These are phyloP conservation scores for Fusarium gaditjirri DNA, from an alignment of 2,329 filamentous ascomycete genomes.

Conservation along the genomic window DNA sequence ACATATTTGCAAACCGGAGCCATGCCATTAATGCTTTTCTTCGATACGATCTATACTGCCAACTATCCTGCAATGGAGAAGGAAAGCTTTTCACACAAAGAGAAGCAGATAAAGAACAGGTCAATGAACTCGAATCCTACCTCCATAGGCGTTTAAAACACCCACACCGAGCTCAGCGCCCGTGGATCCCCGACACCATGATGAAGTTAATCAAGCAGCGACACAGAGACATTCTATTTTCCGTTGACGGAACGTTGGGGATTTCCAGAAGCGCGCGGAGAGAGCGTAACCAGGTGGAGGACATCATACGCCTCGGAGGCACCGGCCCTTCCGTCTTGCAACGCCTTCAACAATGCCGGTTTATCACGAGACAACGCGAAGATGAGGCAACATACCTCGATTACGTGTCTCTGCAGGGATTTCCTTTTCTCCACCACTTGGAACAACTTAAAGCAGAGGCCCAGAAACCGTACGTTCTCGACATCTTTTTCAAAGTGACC, in stretches of 20 bases:
- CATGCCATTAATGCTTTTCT: neutral
- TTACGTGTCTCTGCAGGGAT: neutral
- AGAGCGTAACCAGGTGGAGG: neutral
- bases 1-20: neutral
- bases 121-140: neutral
- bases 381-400: neutral
- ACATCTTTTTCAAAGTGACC: neutral
- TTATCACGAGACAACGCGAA: fast-evolving
- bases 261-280: neutral
- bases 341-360: neutral
- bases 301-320: neutral
- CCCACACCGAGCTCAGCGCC: neutral
- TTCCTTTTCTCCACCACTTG: fast-evolving
- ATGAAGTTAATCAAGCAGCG: neutral
- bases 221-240: fast-evolving
- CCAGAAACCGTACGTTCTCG: neutral
- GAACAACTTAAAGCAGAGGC: neutral
- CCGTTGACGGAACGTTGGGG: neutral
- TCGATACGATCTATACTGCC: neutral
- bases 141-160: neutral
- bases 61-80: neutral
- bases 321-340: neutral
- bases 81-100: neutral
- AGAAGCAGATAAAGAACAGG: neutral
- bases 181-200: neutral